These are phyloP conservation scores for Suhomyces terraborum DNA, from an alignment of 1,139 yeast species.

Conservation along the genomic window DNA sequence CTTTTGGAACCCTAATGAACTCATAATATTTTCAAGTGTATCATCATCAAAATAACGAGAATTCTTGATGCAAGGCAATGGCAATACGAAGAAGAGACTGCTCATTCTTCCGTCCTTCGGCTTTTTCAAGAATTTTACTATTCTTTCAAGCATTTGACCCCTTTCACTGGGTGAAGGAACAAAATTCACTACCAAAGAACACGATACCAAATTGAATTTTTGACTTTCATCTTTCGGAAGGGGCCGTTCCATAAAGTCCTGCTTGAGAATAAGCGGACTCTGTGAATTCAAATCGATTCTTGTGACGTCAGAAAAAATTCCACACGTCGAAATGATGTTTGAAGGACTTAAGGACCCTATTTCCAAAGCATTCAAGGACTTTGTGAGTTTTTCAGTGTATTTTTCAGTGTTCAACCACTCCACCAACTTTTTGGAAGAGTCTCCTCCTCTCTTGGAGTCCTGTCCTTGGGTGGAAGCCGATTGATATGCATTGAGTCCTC, in stretches of 20 bases:
- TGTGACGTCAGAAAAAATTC: background rate
- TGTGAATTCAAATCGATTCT: slow-evolving; percentile 79
- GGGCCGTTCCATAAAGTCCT: slow-evolving; percentile 83
- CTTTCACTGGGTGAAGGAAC: slow-evolving; percentile 72
- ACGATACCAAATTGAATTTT: slow-evolving; percentile 67
- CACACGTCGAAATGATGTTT: slow-evolving; percentile 35
- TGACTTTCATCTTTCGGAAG: slow-evolving; percentile 49
- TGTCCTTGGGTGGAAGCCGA: slow-evolving; percentile 90
- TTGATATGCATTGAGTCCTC: slow-evolving; percentile 78
- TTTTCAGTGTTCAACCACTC: slow-evolving; percentile 56
- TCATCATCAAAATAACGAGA: slow-evolving; percentile 71
- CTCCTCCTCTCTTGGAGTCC: slow-evolving; percentile 77
- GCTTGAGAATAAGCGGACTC: slow-evolving; percentile 67
- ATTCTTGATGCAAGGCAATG: slow-evolving; percentile 80
- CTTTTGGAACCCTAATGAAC: slow-evolving; percentile 56
- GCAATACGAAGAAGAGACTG: slow-evolving; percentile 74
- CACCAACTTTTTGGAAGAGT: slow-evolving; percentile 74
- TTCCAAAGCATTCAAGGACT: slow-evolving; percentile 57
- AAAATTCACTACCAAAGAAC: slow-evolving; percentile 85
- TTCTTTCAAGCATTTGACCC: slow-evolving; percentile 73
- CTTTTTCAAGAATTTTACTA: slow-evolving; percentile 55
- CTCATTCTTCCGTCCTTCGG: slow-evolving; percentile 27
- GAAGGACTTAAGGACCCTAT: slow-evolving; percentile 76
- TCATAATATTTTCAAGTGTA: slow-evolving; percentile 50
- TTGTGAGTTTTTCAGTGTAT: slow-evolving; percentile 17